These are phyloP conservation scores for Colletotrichum cereale DNA, from an alignment of 2,329 filamentous ascomycete genomes.

Conservation along the genomic window DNA sequence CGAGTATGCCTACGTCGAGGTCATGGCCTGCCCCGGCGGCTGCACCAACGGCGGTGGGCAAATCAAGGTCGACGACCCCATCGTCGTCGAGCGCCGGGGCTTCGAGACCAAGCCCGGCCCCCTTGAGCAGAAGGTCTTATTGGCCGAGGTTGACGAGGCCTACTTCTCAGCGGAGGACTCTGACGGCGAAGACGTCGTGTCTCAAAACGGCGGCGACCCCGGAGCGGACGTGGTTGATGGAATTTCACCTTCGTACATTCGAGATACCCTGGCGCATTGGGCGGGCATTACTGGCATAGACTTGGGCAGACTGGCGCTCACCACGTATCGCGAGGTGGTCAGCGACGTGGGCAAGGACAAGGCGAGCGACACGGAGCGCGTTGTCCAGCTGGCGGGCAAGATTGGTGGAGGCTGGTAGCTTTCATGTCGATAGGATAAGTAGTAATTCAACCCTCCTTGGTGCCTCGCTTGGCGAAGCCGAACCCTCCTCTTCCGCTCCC, in stretches of 20 bases:
- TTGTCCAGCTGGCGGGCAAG: slow-evolving; percentile 89
- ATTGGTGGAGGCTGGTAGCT: slow-evolving; percentile 92
- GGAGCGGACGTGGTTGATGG: slow-evolving; percentile 67
- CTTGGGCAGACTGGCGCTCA: slow-evolving; percentile 80
- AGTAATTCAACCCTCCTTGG: slow-evolving; percentile 58
- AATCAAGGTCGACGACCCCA: slow-evolving; percentile 87
- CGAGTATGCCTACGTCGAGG: slow-evolving; percentile 94
- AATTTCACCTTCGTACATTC: slow-evolving; percentile 75
- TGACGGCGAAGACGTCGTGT: slow-evolving; percentile 48
- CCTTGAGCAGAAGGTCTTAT: slow-evolving; percentile 88
- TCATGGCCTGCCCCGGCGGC: slow-evolving; percentile 99
- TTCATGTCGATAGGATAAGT: slow-evolving; percentile 23
- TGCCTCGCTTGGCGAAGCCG: slow-evolving; percentile 77
- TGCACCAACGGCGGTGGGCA: slow-evolving; percentile 98
- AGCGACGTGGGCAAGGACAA: slow-evolving; percentile 91
- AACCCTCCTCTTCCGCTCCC: slow-evolving; percentile 81
- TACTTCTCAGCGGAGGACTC: slow-evolving; percentile 83
- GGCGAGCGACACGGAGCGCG: slow-evolving; percentile 79
- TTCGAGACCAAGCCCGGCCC: slow-evolving; percentile 71
- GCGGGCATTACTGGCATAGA: slow-evolving; percentile 76
- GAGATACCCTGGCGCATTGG: slow-evolving; percentile 82
- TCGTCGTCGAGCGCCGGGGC: slow-evolving; percentile 64
- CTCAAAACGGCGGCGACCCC: slow-evolving; percentile 46
- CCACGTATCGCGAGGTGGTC: slow-evolving; percentile 91
- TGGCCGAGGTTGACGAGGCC: slow-evolving; percentile 85